Conservation (phyloP, 2,329 filamentous ascomycete species). For the Westerdykella ornata region DNA sequence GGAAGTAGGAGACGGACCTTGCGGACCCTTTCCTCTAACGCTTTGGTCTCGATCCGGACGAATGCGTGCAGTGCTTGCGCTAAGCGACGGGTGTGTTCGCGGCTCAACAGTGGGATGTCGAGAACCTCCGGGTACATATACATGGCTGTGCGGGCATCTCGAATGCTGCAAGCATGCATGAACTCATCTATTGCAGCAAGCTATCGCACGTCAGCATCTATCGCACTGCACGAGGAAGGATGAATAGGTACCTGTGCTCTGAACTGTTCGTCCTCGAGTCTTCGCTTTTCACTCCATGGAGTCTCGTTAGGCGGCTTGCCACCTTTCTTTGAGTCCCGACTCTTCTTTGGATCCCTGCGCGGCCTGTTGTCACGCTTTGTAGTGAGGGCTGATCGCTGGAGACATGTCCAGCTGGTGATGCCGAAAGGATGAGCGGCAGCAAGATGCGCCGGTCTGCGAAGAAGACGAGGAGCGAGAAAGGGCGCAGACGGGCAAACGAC, state of each 20-base stretch:
- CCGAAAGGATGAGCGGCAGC: constrained; percentile 1
- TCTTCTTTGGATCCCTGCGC: background rate
- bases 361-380: no score
- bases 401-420: no score
- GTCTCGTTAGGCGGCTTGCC: no score
- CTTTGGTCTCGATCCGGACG: constrained; percentile 20
- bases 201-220: no score
- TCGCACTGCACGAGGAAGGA: no score
- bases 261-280: no score
- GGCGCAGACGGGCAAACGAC: constrained; percentile 31
- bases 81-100: constrained; percentile 26
- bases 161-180: no score
- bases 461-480: constrained; percentile 31
- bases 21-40: no score
- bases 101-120: constrained; percentile 7
- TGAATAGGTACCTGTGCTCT: no score
- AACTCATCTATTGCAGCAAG: no score
- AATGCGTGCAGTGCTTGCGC: constrained; percentile 34
- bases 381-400: no score
- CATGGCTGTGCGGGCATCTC: constrained; percentile 9
- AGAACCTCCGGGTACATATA: constrained; percentile 24
- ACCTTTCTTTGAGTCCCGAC: background rate
- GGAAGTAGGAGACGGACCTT: constrained; percentile 9
- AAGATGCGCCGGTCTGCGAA: constrained; percentile 13
- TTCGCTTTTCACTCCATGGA: no score